Conservation (phyloP, 2,329 filamentous ascomycete species). For the Clonostachys rhizophaga region DNA sequence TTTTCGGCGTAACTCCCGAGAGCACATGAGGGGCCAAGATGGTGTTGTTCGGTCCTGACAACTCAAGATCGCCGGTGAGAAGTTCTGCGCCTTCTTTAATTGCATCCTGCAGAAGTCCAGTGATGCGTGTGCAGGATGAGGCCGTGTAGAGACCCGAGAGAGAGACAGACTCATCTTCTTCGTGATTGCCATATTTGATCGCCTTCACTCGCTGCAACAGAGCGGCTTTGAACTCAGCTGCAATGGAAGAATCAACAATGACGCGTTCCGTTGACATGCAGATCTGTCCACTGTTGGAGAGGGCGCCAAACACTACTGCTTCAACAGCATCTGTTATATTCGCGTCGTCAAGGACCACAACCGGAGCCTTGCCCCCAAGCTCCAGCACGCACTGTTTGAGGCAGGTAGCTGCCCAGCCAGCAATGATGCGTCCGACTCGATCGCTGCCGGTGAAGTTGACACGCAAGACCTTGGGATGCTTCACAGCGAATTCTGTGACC, state of each 20-base stretch:
- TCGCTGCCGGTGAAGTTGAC: conserved; percentile 70
- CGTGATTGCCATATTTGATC: not conserved
- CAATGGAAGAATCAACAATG: conserved; percentile 20
- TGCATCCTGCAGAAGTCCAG: conserved; percentile 45
- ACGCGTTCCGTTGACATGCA: conserved; percentile 69
- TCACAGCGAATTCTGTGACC: conserved; percentile 57
- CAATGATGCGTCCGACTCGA: conserved; percentile 59
- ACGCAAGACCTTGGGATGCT: conserved; percentile 57
- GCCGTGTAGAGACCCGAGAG: conserved; percentile 6
- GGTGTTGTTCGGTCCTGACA: conserved; percentile 28
- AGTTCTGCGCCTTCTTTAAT: conserved; percentile 53
- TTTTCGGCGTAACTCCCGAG: conserved; percentile 54
- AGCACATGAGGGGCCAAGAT: conserved; percentile 55
- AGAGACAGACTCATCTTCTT: not conserved
- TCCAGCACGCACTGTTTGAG: conserved; percentile 67
- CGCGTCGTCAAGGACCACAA: conserved; percentile 64
- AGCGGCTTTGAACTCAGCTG: conserved; percentile 4
- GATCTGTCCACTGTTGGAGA: conserved; percentile 51
- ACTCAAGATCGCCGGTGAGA: conserved; percentile 39
- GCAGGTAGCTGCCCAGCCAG: conserved; percentile 54
- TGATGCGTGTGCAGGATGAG: conserved; percentile 10
- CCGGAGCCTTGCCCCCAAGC: conserved; percentile 65
- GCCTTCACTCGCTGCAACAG: not conserved
- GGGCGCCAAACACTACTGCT: conserved; percentile 53
- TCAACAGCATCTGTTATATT: conserved; percentile 57